Evolutionary conservation across 73 alveolate genomes (phyloP).

Genomic region (Paramecium sonneborni): DNA sequence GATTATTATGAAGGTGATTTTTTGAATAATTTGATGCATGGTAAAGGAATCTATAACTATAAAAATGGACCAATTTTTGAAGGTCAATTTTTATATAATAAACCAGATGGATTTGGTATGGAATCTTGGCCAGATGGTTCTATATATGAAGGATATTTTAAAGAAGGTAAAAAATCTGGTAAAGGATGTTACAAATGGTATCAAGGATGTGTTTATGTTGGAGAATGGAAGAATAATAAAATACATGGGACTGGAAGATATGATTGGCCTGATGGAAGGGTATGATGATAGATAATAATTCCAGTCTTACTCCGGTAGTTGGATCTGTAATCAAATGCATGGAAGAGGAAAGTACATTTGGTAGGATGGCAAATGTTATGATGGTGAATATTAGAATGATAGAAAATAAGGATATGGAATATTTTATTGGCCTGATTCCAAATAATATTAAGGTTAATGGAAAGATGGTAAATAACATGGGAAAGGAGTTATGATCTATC

Average conservation of each 20-base stretch:
- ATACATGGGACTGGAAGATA: conserved; percentile 49
- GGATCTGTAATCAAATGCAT: conserved; percentile 73
- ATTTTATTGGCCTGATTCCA: conserved; percentile 71
- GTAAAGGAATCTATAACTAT: conserved; percentile 72
- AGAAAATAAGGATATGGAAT: conserved; percentile 77
- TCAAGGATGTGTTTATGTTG: conserved; percentile 53
- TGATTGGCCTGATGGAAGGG: not conserved
- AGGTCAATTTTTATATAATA: conserved; percentile 28
- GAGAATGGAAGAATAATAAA: conserved; percentile 65
- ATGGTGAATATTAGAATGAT: conserved; percentile 70
- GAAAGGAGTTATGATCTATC: conserved; percentile 47
- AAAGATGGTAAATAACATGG: conserved; percentile 79
- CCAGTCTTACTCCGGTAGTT: conserved; percentile 61
- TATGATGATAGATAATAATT: not conserved
- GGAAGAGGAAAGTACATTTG: conserved; percentile 77
- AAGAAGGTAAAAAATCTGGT: conserved; percentile 74
- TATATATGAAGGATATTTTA: conserved; percentile 70
- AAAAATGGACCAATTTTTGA: conserved; percentile 73
- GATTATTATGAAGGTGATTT: conserved; percentile 73
- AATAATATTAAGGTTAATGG: conserved; percentile 73
- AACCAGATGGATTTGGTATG: conserved; percentile 69
- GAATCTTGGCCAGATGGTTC: conserved; percentile 76
- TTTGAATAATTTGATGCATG: conserved; percentile 72
- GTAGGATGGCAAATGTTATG: conserved; percentile 75
- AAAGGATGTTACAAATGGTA: conserved; percentile 68